Evolutionary conservation across 116 monocot species (phyloP).

Genomic region (Posidonia oceanica): DNA sequence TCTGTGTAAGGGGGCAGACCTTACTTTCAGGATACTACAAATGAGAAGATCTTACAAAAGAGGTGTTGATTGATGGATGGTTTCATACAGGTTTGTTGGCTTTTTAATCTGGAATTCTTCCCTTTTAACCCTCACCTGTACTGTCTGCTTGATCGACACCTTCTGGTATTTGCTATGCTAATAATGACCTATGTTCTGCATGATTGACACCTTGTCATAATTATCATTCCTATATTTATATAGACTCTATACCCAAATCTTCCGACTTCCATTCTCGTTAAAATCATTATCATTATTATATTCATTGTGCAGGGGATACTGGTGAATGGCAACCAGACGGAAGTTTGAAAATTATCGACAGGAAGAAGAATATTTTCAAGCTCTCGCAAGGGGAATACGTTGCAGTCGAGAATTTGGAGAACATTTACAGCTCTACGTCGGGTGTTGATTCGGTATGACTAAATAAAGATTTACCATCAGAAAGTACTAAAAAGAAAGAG

Average conservation of each 20-base stretch:
- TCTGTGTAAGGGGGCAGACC: too few species aligned
- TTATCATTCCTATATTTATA: background rate
- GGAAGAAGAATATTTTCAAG: conserved; percentile 96
- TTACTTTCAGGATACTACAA: too few species aligned
- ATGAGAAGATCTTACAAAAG: conserved; percentile 86
- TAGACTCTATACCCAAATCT: background rate
- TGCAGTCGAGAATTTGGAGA: conserved; percentile 93
- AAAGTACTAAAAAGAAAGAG: background rate
- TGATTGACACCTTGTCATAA: background rate
- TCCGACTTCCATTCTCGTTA: background rate
- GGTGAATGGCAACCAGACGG: conserved; percentile 90
- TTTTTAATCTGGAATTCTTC: background rate
- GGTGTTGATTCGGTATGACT: conserved; percentile 54
- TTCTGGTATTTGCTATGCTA: background rate
- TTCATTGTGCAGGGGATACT: conserved; percentile 51
- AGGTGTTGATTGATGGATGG: conserved; percentile 87
- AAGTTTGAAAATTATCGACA: conserved; percentile 86
- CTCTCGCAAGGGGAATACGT: conserved; percentile 98
- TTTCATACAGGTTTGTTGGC: conserved; percentile 75
- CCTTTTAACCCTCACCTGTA: background rate
- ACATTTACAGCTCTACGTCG: conserved; percentile 59
- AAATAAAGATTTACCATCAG: background rate
- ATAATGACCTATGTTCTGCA: background rate
- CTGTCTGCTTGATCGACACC: too few species aligned
- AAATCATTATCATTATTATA: background rate